Conservation (phyloP, 805 yeast species). For the Grigorovia humatica region DNA sequence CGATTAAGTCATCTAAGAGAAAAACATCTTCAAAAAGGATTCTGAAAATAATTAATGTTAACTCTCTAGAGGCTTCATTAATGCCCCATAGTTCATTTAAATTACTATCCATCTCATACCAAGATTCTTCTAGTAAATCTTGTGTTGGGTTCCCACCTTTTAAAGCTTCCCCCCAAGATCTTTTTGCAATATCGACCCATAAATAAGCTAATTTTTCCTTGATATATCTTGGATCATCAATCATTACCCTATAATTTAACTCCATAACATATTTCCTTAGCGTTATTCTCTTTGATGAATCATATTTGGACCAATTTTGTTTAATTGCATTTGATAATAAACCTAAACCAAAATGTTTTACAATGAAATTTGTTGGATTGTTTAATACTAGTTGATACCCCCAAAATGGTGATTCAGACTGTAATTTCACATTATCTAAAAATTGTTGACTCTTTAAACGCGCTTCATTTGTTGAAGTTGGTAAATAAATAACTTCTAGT, state of each 20-base stretch:
- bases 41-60: slow-evolving; percentile 67
- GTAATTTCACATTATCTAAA: slow-evolving; percentile 63
- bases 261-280: slow-evolving; percentile 80
- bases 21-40: slow-evolving; percentile 90
- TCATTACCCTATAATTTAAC: slow-evolving; percentile 47
- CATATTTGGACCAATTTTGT: slow-evolving; percentile 43
- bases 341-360: slow-evolving; percentile 84
- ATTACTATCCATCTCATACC: slow-evolving; percentile 81
- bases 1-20: slow-evolving; percentile 83
- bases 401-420: slow-evolving; percentile 83
- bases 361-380: slow-evolving; percentile 52
- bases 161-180: slow-evolving; percentile 80
- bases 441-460: slow-evolving; percentile 52
- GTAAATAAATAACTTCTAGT: slow-evolving; percentile 60
- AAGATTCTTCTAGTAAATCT: slow-evolving; percentile 50
- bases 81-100: slow-evolving; percentile 66
- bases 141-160: slow-evolving; percentile 24
- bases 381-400: slow-evolving; percentile 74
- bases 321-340: slow-evolving; percentile 65
- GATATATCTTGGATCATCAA: slow-evolving; percentile 77
- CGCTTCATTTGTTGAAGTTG: slow-evolving; percentile 48
- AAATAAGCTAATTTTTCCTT: slow-evolving; percentile 81
- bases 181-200: slow-evolving; percentile 87
- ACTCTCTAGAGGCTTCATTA: slow-evolving; percentile 55
- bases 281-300: slow-evolving; percentile 48